Base-by-base conservation (phyloP, 768 basidiomycete genomes). In the Rhodotorula toruloides region DNA sequence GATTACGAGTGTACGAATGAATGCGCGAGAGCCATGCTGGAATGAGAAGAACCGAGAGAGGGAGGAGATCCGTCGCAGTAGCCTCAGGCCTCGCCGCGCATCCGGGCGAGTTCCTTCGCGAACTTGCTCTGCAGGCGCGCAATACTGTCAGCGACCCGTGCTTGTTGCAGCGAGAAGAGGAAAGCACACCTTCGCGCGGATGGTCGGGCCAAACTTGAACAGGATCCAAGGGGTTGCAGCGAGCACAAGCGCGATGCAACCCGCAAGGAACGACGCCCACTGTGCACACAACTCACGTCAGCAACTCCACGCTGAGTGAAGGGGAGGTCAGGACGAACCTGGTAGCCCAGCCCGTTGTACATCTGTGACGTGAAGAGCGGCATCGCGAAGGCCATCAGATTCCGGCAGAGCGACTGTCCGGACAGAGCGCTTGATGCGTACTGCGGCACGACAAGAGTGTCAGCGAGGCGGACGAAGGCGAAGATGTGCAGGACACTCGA, bases 311-410 rank as follows among this genome's bases (percentile, higher is more conserved):
- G n/a, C n/a, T n/a, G 25, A n/a, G 29, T 4, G 47, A 27, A 27
- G 22, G 4, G 17, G 34, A 29, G 40, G 22, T 36, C 6, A 40
- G 11, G 74, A 73, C 67, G 75, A 73, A 32, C 58, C 65, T 80
- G 81, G 68, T 84, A 86, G 22, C 79, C 81, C 48, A 88, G 78
- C 2, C 76, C 78, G 6, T 76, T 71, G 74, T 84, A 86, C 84
- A 87, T 61, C 42, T 80, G 82, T 31, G 80, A 76, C 12, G 84
- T 84, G 76, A 87, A 87, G 11, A 88, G 80, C 0, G 86, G 84
- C 76, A 88, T 88, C 11, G 78, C 79, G n/a, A 80, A 80, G 1
- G 79, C 84, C 1, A 79, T 72, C 27, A 85, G 61, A 40, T 71
- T 71, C 2, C 70, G 70, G 37, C 55, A 63, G 8, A 67, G 49